Evolutionary conservation across 1,284 basidiomycete species (phyloP).

Genomic region (Wallemia ichthyophaga): DNA sequence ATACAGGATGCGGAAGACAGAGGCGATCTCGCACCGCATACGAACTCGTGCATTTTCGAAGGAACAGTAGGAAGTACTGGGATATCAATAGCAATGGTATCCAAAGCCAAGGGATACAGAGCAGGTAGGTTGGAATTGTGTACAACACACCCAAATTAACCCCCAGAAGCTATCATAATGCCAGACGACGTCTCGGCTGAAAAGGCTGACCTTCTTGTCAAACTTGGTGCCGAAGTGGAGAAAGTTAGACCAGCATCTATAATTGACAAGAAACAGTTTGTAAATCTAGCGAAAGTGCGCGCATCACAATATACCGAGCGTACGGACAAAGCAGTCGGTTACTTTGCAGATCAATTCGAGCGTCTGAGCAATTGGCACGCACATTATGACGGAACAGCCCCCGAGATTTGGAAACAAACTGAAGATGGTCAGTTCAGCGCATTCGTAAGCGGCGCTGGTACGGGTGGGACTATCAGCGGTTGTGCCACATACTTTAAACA

Average conservation of each 20-base stretch:
- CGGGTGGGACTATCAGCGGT: conserved; percentile 73
- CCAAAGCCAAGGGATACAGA: conserved; percentile 36
- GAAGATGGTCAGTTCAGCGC: conserved; percentile 40
- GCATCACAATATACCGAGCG: background rate
- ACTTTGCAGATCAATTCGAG: conserved; percentile 86
- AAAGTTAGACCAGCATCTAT: conserved; percentile 35
- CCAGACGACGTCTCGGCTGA: conserved; percentile 79
- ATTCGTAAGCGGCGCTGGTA: conserved; percentile 78
- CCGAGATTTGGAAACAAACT: conserved; percentile 84
- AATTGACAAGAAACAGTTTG: conserved; percentile 72
- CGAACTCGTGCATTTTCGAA: conserved; percentile 81
- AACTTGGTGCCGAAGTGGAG: conserved; percentile 63
- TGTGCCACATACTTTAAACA: conserved; percentile 41
- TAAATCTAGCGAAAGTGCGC: conserved; percentile 12
- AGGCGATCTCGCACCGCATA: conserved; percentile 55
- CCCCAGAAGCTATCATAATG: conserved; percentile 51
- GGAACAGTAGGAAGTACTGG: conserved; percentile 93
- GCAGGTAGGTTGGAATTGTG: background rate
- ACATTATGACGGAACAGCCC: conserved; percentile 67
- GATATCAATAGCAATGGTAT: conserved; percentile 79
- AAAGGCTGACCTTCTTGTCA: conserved; percentile 52
- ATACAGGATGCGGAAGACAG: conserved; percentile 69
- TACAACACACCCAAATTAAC: background rate
- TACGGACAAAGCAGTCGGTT: conserved; percentile 21
- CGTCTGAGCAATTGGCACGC: conserved; percentile 71